These are phyloP conservation scores for Lentinula raphanica DNA, from an alignment of 768 basidiomycete species.

Conservation along the genomic window DNA sequence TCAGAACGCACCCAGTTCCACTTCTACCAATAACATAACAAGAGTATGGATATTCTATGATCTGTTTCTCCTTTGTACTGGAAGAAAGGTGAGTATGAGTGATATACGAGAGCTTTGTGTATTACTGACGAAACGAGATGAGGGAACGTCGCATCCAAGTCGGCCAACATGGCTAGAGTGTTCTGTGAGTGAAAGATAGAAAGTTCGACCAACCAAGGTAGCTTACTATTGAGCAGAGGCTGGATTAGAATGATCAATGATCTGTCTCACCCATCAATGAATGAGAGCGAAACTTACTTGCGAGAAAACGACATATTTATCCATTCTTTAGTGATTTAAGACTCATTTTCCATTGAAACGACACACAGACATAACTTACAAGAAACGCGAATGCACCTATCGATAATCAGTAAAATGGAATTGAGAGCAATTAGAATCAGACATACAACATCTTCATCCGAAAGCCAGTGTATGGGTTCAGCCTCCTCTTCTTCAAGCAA, in stretches of 20 bases:
- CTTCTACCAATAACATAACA: constrained; percentile 68
- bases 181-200: neutral
- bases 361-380: constrained; percentile 33
- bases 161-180: constrained; percentile 41
- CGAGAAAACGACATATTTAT: constrained; percentile 42
- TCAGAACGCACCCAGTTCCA: constrained; percentile 56
- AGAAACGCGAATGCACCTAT: constrained; percentile 55
- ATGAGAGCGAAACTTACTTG: constrained; percentile 23
- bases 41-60: constrained; percentile 54
- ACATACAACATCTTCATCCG: neutral
- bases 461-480: constrained; percentile 26
- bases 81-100: neutral
- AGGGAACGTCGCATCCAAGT: constrained; percentile 41
- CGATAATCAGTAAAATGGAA: neutral
- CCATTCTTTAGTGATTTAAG: constrained; percentile 22
- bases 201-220: neutral
- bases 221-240: constrained; percentile 11
- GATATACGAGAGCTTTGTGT: constrained; percentile 10
- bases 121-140: constrained; percentile 38
- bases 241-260: neutral
- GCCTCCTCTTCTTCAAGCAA: constrained; percentile 25
- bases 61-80: constrained; percentile 45
- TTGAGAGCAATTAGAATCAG: neutral
- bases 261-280: neutral
- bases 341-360: neutral